Base-by-base conservation (phyloP, 2,329 filamentous ascomycete species). In the Apiospora kogelbergensis region DNA sequence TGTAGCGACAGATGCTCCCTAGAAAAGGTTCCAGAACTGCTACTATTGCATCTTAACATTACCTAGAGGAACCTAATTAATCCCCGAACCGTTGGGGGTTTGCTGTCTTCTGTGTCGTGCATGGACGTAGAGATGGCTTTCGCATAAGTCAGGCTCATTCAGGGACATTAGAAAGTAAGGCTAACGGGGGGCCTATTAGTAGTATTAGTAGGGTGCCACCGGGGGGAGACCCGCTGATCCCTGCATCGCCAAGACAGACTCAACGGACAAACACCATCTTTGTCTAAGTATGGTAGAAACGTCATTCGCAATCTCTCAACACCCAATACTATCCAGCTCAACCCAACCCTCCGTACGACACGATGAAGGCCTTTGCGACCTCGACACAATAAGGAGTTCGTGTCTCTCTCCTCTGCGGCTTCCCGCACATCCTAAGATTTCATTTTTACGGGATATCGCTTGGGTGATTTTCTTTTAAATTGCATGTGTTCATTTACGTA, bases 301-400 rank as follows among this genome's bases (percentile, higher is more conserved):
- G 53, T 60, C 53, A 60, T 60, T 60, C 53, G 53, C 53, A 60
- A 60, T 60, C 53, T 60, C 53, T 60, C 53, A 60, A 60, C 53
- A 33, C 30, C 53, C 53, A 60, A 60, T 37, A 60, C 7, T 30
- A 20, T 30, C 46, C 53, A 60, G 30, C 53, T 60, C 40, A 60
- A 60, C 30, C 53, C 53, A n/a, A 60, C 53, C 53, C 53, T 60
- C 30, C 53, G 30, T 37, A 37, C 30, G 53, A 37, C 53, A 60
- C 30, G 53, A 60, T 60, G 53, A 20, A n/a, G 53, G 53, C 53
- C 26, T 60, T 60, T 60, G 53, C 30, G 53, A 37, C 20, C 17
- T 15, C 53, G 30, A 37, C 53, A 37, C 30, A 37, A 60, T 60
- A 60, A 60, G 53, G 53, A 33, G 53, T 60, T 20, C 30, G 37